Conservation (phyloP, 768 basidiomycete genomes). For the Obba rivulosa region DNA sequence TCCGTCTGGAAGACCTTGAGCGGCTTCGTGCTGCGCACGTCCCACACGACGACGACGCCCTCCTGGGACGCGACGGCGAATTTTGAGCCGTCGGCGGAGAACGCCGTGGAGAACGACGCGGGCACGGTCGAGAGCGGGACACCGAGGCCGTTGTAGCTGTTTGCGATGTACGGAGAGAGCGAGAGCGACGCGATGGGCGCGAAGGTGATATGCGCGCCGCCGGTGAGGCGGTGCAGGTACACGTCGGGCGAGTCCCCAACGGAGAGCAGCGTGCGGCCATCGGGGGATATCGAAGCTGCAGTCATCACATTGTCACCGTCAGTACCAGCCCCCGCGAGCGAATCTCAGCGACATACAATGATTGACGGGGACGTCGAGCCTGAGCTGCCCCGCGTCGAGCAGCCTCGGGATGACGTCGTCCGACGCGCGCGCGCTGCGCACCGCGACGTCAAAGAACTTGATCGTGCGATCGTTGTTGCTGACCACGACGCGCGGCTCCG, state of each 20-base stretch:
- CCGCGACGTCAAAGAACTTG: constrained; percentile 72
- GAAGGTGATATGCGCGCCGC: constrained; percentile 57
- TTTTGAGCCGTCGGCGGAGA: constrained; percentile 68
- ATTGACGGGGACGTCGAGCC: constrained; percentile 69
- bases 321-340: constrained; percentile 6
- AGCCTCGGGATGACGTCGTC: constrained; percentile 19
- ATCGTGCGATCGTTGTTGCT: constrained; percentile 85
- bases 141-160: constrained; percentile 18
- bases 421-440: constrained; percentile 31
- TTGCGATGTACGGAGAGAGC: constrained; percentile 47
- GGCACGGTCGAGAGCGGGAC: constrained; percentile 31
- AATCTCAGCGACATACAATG: constrained; percentile 52
- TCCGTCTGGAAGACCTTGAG: constrained; percentile 63
- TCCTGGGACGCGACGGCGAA: constrained; percentile 84
- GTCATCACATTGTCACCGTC: neutral
- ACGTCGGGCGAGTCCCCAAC: constrained; percentile 90
- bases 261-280: constrained; percentile 79
- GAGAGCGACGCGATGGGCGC: constrained; percentile 62
- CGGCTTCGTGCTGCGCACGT: constrained; percentile 69
- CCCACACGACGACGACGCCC: constrained; percentile 77
- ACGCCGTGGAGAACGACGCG: constrained; percentile 78
- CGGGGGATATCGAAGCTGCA: constrained; percentile 91
- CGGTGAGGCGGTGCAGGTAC: constrained; percentile 72
- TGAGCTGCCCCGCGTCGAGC: constrained; percentile 43
- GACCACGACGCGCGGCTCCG: constrained; percentile 73